These are phyloP conservation scores for Brassica carinata DNA, from an alignment of 345 rosid genomes.

Conservation along the genomic window DNA sequence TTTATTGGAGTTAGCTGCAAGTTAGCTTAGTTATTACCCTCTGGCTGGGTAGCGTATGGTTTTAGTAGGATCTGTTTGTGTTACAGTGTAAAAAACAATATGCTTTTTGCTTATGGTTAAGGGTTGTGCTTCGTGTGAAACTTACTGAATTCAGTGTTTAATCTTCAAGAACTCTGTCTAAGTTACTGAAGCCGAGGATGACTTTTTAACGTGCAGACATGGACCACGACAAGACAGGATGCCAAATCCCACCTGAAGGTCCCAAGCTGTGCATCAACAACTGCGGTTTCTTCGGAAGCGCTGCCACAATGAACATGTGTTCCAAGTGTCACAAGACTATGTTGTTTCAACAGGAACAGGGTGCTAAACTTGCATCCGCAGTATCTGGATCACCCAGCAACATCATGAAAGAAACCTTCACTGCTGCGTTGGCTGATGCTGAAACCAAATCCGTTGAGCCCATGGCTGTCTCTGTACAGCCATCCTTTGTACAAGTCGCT, in stretches of 20 bases:
- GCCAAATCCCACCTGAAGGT: slow-evolving; percentile 83
- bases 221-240: slow-evolving; percentile 93
- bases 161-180: not conserved
- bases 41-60: not conserved
- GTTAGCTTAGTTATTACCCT: not conserved
- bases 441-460: slow-evolving; percentile 50
- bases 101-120: not conserved
- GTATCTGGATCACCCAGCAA: slow-evolving; percentile 63
- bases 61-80: not conserved
- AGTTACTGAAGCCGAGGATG: not conserved
- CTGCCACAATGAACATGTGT: slow-evolving; percentile 81
- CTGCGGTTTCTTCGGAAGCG: slow-evolving; percentile 93
- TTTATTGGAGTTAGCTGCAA: not conserved
- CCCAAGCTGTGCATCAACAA: slow-evolving; percentile 77
- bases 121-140: not conserved
- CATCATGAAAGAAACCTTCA: slow-evolving; percentile 46
- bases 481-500: slow-evolving; percentile 38
- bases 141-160: too few relatives aligned
- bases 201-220: slow-evolving; percentile 44
- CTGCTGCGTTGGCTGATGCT: slow-evolving; percentile 46
- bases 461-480: slow-evolving; percentile 40
- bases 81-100: not conserved
- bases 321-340: slow-evolving; percentile 90
- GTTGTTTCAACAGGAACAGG: slow-evolving; percentile 69
- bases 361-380: slow-evolving; percentile 65